These are phyloP conservation scores for Bipolaris victoriae DNA, from an alignment of 2,329 filamentous ascomycete species.

Conservation along the genomic window DNA sequence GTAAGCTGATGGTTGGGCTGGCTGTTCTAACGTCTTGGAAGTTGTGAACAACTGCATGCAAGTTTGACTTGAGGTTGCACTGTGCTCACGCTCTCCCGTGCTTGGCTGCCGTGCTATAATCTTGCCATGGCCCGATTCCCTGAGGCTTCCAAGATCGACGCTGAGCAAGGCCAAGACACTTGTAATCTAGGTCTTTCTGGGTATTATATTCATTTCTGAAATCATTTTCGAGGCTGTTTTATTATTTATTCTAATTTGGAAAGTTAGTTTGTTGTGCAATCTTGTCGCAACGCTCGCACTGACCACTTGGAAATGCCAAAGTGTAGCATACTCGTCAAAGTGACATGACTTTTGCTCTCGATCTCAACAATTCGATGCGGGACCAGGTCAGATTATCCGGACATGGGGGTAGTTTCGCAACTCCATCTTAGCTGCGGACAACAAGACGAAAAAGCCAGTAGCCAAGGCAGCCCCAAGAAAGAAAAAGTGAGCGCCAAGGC, in stretches of 20 bases:
- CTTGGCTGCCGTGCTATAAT: not conserved
- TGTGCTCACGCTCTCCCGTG: not conserved
- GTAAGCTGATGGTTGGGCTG: too few relatives aligned
- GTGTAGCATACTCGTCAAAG: too few relatives aligned
- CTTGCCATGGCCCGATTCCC: not conserved
- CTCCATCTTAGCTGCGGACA: not conserved
- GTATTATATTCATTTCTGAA: not conserved
- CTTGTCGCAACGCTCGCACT: too few relatives aligned
- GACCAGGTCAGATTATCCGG: not conserved
- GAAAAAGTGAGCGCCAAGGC: constrained; percentile 1
- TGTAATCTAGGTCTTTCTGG: not conserved
- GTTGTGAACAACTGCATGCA: not conserved
- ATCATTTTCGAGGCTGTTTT: not conserved
- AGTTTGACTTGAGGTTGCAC: not conserved
- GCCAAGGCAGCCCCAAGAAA: constrained; percentile 1
- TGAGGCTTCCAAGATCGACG: constrained; percentile 1
- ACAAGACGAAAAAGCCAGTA: not conserved
- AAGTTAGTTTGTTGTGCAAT: not conserved
- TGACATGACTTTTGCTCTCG: not conserved
- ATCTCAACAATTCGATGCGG: not conserved
- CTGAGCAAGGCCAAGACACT: constrained; percentile 4
- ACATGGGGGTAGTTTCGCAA: not conserved
- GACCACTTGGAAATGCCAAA: too few relatives aligned
- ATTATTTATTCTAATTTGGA: not conserved
- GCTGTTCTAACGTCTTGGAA: too few relatives aligned